phyloP scores from a whole-genome alignment of 2,329 filamentous ascomycete genomes.

The Aspergillus terreus region DNA sequence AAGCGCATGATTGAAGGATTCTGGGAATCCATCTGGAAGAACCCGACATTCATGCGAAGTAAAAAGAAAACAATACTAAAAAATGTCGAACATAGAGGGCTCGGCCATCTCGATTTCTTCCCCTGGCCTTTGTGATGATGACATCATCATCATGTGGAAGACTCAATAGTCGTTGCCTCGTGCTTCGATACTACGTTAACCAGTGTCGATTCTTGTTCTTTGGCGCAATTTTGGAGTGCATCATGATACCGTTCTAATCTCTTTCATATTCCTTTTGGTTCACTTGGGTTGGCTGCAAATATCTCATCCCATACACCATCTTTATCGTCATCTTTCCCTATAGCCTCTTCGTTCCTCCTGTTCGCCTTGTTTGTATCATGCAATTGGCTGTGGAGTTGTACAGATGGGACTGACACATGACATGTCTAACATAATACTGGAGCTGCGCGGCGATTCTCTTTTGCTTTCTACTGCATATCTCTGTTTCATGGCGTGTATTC shows the following conservation, averaged over 20 bases:
- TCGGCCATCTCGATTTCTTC: no score
- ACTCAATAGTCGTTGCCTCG: no score
- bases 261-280: slow-evolving; percentile 1
- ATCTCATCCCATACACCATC: not conserved
- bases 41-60: no score
- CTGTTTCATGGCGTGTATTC: slow-evolving; percentile 9
- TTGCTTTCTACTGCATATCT: slow-evolving; percentile 12
- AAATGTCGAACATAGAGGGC: no score
- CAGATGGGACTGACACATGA: slow-evolving; percentile 19
- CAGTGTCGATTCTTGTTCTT: not conserved
- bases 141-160: no score
- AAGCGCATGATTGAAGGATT: not conserved
- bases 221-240: not conserved
- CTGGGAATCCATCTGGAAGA: not conserved
- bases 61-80: no score
- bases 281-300: not conserved
- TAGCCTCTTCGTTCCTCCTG: slow-evolving; percentile 8
- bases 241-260: not conserved
- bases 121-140: no score
- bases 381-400: slow-evolving; percentile 20
- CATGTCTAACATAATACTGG: slow-evolving; percentile 14
- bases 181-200: no score
- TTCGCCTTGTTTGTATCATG: slow-evolving; percentile 1
- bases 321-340: not conserved
- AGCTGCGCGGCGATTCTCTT: slow-evolving; percentile 2